A percentile compares a stretch with the other conserved stretches of the same genome.
Evolutionary conservation across 331 rosid species (phyloP).

Genomic region (Phaseolus coccineus): DNA sequence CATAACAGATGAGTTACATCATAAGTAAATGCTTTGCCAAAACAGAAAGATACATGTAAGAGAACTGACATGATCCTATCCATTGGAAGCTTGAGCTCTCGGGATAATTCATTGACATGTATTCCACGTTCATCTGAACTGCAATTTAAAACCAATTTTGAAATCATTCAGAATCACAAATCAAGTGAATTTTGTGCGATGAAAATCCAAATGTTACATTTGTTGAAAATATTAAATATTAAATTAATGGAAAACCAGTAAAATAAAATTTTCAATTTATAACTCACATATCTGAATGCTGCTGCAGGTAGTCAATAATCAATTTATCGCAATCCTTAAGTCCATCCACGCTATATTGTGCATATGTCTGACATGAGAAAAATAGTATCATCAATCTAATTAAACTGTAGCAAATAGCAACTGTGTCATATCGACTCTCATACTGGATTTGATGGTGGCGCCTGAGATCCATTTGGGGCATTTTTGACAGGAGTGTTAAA

Average conservation of each 20-base stretch:
- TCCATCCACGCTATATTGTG: conserved; percentile 67
- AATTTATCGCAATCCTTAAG: conserved; percentile 70
- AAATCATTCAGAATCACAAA: conserved; percentile 2
- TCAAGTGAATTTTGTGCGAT: neutral
- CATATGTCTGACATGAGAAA: conserved; percentile 58
- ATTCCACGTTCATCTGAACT: conserved; percentile 78
- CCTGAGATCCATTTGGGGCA: conserved; percentile 57
- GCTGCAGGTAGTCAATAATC: conserved; percentile 78
- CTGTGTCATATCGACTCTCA: conserved; percentile 37
- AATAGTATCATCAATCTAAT: conserved; percentile 42
- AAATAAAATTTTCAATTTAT: conserved; percentile 8
- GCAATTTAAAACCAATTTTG: conserved; percentile 41
- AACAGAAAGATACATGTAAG: neutral
- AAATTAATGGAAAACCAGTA: conserved; percentile 19
- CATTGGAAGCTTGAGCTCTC: conserved; percentile 78
- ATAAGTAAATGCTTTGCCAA: neutral
- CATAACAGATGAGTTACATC: conserved; percentile 26
- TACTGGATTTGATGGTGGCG: conserved; percentile 66
- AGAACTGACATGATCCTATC: conserved; percentile 71
- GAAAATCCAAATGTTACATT: neutral
- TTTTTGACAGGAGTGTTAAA: conserved; percentile 56
- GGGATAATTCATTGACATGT: conserved; percentile 72
- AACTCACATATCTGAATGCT: conserved; percentile 85
- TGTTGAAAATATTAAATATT: neutral
- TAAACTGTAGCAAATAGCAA: conserved; percentile 17